Percentiles rank a stretch among this genome's conserved stretches.
These are phyloP conservation scores for Lenwebbia sp. DNA, from an alignment of 345 rosid genomes.

Conservation along the genomic window DNA sequence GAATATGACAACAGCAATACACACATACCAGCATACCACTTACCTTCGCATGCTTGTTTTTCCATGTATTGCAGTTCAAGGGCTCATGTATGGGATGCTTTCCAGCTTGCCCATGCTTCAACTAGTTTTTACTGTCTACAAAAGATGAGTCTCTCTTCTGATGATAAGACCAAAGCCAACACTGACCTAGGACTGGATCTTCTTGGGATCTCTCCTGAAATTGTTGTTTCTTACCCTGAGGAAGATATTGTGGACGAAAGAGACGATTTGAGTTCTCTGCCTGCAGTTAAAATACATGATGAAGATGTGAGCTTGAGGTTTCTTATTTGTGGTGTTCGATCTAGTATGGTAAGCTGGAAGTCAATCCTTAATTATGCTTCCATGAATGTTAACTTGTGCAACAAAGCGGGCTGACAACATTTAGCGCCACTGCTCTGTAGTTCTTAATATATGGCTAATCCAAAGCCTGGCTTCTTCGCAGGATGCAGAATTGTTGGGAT, in stretches of 20 bases:
- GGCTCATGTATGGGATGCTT: constrained; percentile 38
- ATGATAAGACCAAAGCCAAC: constrained; percentile 3
- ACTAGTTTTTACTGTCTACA: constrained; percentile 21
- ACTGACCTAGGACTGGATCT: constrained; percentile 14
- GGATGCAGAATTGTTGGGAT: constrained; percentile 22
- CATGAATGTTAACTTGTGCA: neutral
- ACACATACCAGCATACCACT: neutral
- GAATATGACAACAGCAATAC: neutral
- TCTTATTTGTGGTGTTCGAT: constrained; percentile 28
- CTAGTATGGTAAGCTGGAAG: constrained; percentile 6
- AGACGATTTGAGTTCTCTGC: constrained; percentile 20
- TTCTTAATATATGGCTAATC: neutral
- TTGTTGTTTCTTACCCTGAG: constrained; percentile 20
- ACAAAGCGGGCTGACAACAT: neutral
- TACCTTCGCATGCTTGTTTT: neutral
- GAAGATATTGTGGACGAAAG: constrained; percentile 19
- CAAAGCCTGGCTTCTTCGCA: neutral
- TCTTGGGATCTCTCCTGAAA: constrained; percentile 29
- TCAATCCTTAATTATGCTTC: neutral
- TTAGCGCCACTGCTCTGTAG: neutral
- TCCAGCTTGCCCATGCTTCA: constrained; percentile 38
- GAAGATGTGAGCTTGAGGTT: constrained; percentile 33
- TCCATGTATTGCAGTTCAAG: constrained; percentile 22
- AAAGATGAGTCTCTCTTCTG: constrained; percentile 6
- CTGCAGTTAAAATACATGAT: constrained; percentile 39